Percentiles rank a stretch among this genome's conserved stretches.
These are phyloP conservation scores for Ustilago trichophora DNA, from an alignment of 1,284 basidiomycete genomes.

Conservation along the genomic window DNA sequence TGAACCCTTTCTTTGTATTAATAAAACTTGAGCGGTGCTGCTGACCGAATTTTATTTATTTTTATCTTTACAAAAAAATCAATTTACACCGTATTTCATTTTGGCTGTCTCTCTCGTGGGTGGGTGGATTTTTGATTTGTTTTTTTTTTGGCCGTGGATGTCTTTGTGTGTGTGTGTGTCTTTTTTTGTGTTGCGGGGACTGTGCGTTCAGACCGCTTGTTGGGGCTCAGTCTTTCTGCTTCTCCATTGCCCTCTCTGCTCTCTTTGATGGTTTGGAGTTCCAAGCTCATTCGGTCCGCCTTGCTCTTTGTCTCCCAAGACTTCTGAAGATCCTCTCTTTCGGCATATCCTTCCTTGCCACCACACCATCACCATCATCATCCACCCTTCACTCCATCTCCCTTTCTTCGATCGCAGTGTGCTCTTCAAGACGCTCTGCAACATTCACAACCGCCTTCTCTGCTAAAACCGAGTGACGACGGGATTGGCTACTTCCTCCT, in stretches of 20 bases:
- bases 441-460: not conserved
- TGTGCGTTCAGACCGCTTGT: conserved; percentile 20
- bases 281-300: too few relatives aligned
- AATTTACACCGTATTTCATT: not conserved
- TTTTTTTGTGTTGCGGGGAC: conserved; percentile 19
- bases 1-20: too few relatives aligned
- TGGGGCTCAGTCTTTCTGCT: conserved; percentile 11
- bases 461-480: conserved; percentile 47
- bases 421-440: conserved; percentile 7
- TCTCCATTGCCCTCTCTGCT: not conserved
- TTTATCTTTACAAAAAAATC: too few relatives aligned
- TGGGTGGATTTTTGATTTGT: too few relatives aligned
- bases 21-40: too few relatives aligned
- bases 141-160: conserved; percentile 12
- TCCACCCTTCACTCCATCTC: not conserved
- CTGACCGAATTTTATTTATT: not conserved
- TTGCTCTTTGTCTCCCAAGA: too few relatives aligned
- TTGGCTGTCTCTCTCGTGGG: too few relatives aligned
- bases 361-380: conserved; percentile 19
- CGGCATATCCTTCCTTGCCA: conserved; percentile 18
- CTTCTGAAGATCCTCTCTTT: not conserved
- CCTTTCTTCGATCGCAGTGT: conserved; percentile 17
- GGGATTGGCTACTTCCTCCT: conserved; percentile 23
- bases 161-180: not conserved
- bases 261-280: too few relatives aligned